Evolutionary conservation across 2,329 filamentous ascomycete species (phyloP).

Genomic region (Fusarium annulatum): DNA sequence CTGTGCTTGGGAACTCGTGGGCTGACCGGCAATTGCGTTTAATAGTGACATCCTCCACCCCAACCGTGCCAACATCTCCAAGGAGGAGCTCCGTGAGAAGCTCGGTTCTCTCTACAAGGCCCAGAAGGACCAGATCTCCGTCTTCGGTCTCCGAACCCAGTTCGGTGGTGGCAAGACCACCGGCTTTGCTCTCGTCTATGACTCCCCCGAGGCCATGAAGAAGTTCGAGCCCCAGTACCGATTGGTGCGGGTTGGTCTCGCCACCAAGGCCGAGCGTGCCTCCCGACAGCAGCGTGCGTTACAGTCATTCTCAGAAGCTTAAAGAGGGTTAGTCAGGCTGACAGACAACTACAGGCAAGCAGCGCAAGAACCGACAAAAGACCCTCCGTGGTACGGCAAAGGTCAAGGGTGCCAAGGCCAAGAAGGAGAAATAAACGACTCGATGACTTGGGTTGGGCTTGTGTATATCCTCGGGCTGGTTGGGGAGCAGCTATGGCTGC

Average conservation of each 20-base stretch:
- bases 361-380: constrained; percentile 99
- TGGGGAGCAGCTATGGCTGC: constrained; percentile 43
- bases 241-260: constrained; percentile 91
- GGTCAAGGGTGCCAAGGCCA: constrained; percentile 93
- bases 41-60: constrained; percentile 98
- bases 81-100: constrained; percentile 97
- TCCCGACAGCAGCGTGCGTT: constrained; percentile 99
- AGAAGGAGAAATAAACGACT: constrained; percentile 87
- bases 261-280: constrained; percentile 95
- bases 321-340: constrained; percentile 7
- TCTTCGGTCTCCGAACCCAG: constrained; percentile 98
- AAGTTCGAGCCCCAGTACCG: constrained; percentile 99
- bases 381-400: constrained; percentile 97
- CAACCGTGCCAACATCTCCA: constrained; percentile 97
- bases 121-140: constrained; percentile 95
- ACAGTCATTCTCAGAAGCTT: neutral
- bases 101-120: constrained; percentile 97
- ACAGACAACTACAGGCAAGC: constrained; percentile 80
- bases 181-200: constrained; percentile 98
- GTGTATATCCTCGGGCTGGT: constrained; percentile 49
- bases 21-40: constrained; percentile 40
- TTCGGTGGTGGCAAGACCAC: constrained; percentile 99
- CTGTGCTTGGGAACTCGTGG: constrained; percentile 32
- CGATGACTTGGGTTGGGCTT: constrained; percentile 48
- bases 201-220: constrained; percentile 98